Percentiles rank a stretch among this genome's conserved stretches.
phyloP scores from a whole-genome alignment of 2,329 filamentous ascomycete genomes.

The Fusarium denticulatum region DNA sequence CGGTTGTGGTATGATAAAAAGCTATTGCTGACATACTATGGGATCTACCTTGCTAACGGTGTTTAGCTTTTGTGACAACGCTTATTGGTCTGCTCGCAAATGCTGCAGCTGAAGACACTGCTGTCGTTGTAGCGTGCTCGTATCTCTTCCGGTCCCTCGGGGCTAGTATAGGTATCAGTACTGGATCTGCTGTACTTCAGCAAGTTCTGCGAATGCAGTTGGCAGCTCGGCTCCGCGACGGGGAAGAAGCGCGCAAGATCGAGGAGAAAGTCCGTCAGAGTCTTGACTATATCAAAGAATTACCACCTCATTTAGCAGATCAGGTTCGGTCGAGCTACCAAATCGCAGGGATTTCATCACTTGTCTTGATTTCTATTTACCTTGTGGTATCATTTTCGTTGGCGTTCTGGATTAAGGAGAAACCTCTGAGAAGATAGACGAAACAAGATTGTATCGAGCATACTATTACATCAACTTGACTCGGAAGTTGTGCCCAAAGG shows the following conservation, averaged over 20 bases:
- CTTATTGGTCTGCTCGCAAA: slow-evolving; percentile 79
- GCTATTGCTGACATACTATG: background rate
- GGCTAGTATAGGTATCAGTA: slow-evolving; percentile 78
- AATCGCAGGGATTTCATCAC: slow-evolving; percentile 52
- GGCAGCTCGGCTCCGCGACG: slow-evolving; percentile 61
- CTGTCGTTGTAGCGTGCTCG: slow-evolving; percentile 79
- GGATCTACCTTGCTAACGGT: background rate
- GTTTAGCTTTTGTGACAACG: slow-evolving; percentile 57
- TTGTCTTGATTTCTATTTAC: slow-evolving; percentile 52
- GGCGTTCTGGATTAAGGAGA: slow-evolving; percentile 66
- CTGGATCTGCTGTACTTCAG: slow-evolving; percentile 77
- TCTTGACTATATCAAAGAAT: slow-evolving; percentile 72
- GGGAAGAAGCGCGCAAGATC: slow-evolving; percentile 70
- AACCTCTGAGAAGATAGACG: slow-evolving; percentile 56
- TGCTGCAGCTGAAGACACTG: slow-evolving; percentile 72
- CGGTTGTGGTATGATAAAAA: slow-evolving; percentile 46
- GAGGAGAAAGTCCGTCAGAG: slow-evolving; percentile 75
- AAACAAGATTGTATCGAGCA: background rate
- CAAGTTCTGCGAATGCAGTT: slow-evolving; percentile 70
- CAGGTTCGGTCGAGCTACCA: slow-evolving; percentile 76
- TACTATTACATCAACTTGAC: background rate
- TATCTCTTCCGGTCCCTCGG: slow-evolving; percentile 84
- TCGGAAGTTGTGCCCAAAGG: background rate
- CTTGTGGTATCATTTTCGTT: slow-evolving; percentile 51
- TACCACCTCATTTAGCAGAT: slow-evolving; percentile 67